Evolutionary conservation across 2,329 filamentous ascomycete species (phyloP), one percentile per base, ranked within the genome.

Genomic region (Dichotomopilus funicola): DNA sequence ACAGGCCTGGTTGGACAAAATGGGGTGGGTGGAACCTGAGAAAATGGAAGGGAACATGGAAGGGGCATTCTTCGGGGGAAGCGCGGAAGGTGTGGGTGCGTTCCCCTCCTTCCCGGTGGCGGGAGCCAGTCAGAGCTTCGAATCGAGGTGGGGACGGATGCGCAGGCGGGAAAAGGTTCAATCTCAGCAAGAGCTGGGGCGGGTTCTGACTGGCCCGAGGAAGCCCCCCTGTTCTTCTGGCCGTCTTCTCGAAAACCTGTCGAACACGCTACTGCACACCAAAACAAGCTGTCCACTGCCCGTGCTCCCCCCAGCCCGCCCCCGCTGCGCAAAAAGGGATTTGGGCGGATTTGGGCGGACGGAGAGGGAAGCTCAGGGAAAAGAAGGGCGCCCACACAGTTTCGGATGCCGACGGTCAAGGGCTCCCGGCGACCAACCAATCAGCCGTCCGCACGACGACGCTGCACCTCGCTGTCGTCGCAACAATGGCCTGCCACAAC

Each of bases 201-300:
- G 55, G 37, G 4, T 52, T 42, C 53, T 59, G 38, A 61, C 40
- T 62, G 58, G 62, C 47, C 52, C 57, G 43, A 49, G 37, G 43
- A 49, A 45, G 8, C 27, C 43, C 54, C 59, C 62, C 61, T 54
- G 54, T 58, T 19, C 61, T 66, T 64, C 61, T 65, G 56, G 57
- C 59, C 49, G 54, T 59, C 61, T 66, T 66, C 64, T 62, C 60
- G 64, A 66, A 66, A 60, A 62, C 45, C 54, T 36, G 62, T 65
- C 60, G 64, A 66, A 66, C 58, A 55, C 56, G 61, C 60, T 61
- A 60, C 55, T 62, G 59, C 59, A 57, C 9, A 50, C 51, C 51
- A 47, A 59, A 58, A 40, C 44, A 58, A 41, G 42, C 47, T 53
- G 59, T 55, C 51, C 57, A 54, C 46, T 38, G 45, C 49, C 56